A percentile compares a stretch with the other conserved stretches of the same genome.
phyloP scores from a whole-genome alignment of 1,284 basidiomycete genomes.

The Trichosporon sp. region DNA sequence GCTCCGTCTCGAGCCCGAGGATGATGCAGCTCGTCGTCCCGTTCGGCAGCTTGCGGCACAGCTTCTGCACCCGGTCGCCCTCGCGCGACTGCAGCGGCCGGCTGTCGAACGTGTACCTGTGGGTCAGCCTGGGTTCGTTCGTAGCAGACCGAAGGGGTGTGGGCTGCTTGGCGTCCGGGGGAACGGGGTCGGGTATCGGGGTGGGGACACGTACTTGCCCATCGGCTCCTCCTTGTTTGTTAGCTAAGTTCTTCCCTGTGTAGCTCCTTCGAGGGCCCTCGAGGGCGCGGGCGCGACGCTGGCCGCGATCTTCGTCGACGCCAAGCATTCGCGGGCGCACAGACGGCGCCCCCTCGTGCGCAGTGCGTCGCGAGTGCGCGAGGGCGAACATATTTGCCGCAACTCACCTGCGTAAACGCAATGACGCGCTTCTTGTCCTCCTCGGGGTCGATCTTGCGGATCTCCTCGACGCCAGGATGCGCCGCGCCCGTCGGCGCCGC shows the following conservation, averaged over 20 bases:
- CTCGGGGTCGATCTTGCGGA: not conserved
- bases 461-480: not conserved
- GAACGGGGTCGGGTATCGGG: not conserved
- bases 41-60: constrained; percentile 57
- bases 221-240: not conserved
- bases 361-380: not conserved
- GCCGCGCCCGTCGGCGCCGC: not conserved
- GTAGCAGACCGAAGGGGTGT: no score
- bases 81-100: constrained; percentile 1
- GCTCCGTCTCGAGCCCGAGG: constrained; percentile 63
- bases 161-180: no score
- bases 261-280: no score
- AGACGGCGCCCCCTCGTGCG: no score
- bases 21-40: constrained; percentile 60
- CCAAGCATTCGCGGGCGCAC: no score
- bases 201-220: not conserved
- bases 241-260: not conserved
- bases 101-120: not conserved
- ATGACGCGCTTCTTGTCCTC: not conserved
- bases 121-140: not conserved
- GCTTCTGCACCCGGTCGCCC: constrained; percentile 34
- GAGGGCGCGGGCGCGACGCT: no score
- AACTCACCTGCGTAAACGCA: not conserved
- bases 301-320: no score
- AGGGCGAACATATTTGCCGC: no score